These are phyloP conservation scores for Mycena vitilis DNA, from an alignment of 768 basidiomycete genomes.

Conservation along the genomic window DNA sequence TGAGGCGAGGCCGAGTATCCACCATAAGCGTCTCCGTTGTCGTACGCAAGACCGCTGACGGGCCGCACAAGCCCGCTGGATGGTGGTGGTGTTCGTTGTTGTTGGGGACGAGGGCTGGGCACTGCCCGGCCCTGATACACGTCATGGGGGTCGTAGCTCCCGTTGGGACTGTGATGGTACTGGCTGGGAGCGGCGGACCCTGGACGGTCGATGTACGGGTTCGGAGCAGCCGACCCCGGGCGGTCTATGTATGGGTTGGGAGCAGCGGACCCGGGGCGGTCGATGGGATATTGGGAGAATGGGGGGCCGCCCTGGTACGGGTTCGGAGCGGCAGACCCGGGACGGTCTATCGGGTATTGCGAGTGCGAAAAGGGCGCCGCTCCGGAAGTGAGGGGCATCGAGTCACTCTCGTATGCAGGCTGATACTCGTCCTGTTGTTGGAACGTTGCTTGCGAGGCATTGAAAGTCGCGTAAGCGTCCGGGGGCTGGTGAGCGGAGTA, in stretches of 20 bases:
- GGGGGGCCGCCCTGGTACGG: constrained; percentile 44
- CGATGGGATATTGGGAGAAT: constrained; percentile 56
- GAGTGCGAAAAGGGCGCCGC: constrained; percentile 63
- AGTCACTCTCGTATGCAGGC: constrained; percentile 70
- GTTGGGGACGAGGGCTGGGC: constrained; percentile 43
- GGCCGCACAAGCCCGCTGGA: constrained; percentile 32
- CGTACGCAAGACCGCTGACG: constrained; percentile 49
- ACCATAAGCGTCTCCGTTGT: constrained; percentile 53
- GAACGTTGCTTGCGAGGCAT: constrained; percentile 68
- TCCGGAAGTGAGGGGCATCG: constrained; percentile 64
- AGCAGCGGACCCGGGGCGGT: constrained; percentile 43
- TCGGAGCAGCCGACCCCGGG: constrained; percentile 38
- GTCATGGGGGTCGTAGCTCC: constrained; percentile 62
- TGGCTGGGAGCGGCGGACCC: constrained; percentile 39
- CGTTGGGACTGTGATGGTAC: constrained; percentile 27
- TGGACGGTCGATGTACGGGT: constrained; percentile 44
- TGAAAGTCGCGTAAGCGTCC: constrained; percentile 66
- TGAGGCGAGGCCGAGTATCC: constrained; percentile 38
- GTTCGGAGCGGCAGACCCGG: constrained; percentile 34
- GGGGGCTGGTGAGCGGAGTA: constrained; percentile 66
- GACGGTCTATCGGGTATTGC: constrained; percentile 38
- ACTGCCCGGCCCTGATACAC: constrained; percentile 65
- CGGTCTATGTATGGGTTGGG: constrained; percentile 14
- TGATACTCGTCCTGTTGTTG: constrained; percentile 63
- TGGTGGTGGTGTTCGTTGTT: constrained; percentile 39